Base-by-base conservation (phyloP, 2,329 filamentous ascomycete genomes). In the Lasiodiplodia citricola region DNA sequence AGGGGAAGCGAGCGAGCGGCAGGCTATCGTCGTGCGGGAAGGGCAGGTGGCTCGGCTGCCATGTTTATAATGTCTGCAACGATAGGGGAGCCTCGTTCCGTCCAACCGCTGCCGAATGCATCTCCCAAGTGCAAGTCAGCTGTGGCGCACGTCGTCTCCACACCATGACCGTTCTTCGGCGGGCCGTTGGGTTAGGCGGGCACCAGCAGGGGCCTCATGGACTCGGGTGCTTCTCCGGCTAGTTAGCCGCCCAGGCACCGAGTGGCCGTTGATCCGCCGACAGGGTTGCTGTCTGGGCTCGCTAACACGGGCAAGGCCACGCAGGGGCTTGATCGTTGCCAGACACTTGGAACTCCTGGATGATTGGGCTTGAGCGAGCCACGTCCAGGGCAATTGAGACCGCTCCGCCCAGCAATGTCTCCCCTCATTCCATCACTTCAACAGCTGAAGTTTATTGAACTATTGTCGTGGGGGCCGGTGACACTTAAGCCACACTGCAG, bases 141-240 rank as follows among this genome's bases (percentile, higher is more conserved):
- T 25, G 44, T 37, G 37, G 56, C 23, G 37, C 37, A 44, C n/a
- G 55, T 7, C 7, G 41, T 47, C 44, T 28, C 37, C 14, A 37
- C 56, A 47, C 56, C 37, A 47, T 23, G 56, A 13, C 55, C 23
- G 37, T 60, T 60, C n/a, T 8, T 47, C 44, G 44, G 56, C n/a
- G 21, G 31, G 55, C 37, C 37, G 35, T 35, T 21, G 14, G 7
- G 35, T 35, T 14, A 41, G 31, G 56, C 16, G 8, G 38, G n/a
- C 21, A 23, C 10, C 37, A 60, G 56, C 56, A 60, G 16, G 37
- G 56, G 38, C 56, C 37, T 13, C 11, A 13, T 41, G 31, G 51
- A 54, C 14, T 25, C 51, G 13, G 50, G 51, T 10, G 23, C 51
- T 13, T 52, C 13, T 23, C 23, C 51, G 23, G 55, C 55, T 35